Evolutionary conservation across 139 green algal species (phyloP).

Genomic region (Volvox africanus): DNA sequence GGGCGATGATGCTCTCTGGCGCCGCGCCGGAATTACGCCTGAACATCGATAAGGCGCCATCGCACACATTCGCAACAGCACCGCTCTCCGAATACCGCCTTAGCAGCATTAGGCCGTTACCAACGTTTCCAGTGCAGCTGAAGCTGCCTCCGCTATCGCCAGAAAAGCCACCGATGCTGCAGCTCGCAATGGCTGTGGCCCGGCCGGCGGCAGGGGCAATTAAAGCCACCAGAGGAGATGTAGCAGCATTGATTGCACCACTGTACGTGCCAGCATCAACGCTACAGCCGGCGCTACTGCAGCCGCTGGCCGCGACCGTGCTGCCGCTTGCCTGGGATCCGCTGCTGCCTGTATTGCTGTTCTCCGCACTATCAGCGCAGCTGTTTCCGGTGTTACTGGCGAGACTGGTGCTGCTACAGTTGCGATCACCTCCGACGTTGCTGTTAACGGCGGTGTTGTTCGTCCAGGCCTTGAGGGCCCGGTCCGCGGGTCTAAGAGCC

Average conservation of each 20-base stretch:
- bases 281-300: background rate
- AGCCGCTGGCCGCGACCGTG: background rate
- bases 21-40: background rate
- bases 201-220: background rate
- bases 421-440: background rate
- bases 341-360: background rate
- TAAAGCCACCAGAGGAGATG: background rate
- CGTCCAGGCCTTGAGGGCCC: constrained; percentile 25
- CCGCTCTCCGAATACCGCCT: background rate
- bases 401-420: background rate
- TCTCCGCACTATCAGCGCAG: background rate
- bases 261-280: too few relatives aligned
- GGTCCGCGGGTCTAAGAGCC: background rate
- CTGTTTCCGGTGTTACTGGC: background rate
- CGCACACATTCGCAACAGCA: background rate
- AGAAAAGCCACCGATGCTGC: background rate
- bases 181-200: background rate
- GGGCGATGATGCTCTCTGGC: constrained; percentile 3
- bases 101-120: background rate
- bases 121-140: background rate
- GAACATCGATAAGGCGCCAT: background rate
- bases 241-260: too few relatives aligned
- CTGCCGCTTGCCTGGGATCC: background rate
- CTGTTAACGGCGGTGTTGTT: background rate
- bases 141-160: background rate